These are phyloP conservation scores for Calonectria multiphialidica DNA, from an alignment of 2,329 filamentous ascomycete genomes.

Conservation along the genomic window DNA sequence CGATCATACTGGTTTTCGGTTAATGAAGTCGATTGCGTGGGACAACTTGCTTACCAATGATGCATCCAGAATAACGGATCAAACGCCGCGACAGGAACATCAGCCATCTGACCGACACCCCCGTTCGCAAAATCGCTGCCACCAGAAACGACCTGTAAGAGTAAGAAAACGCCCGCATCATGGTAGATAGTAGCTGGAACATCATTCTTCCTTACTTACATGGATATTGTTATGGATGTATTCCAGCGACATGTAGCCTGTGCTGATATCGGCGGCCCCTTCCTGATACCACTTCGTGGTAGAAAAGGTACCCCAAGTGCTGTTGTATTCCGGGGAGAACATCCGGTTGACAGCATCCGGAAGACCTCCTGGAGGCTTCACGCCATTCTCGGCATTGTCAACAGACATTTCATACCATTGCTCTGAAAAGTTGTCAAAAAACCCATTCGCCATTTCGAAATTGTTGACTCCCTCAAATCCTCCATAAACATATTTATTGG, in stretches of 20 bases:
- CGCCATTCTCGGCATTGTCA: background rate
- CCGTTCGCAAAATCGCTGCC: slow-evolving; percentile 42
- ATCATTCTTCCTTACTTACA: slow-evolving; percentile 15
- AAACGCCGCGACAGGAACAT: slow-evolving; percentile 68
- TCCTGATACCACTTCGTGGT: slow-evolving; percentile 14
- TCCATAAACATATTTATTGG: background rate
- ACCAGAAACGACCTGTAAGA: slow-evolving; percentile 8
- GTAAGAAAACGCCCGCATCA: background rate
- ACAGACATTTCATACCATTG: background rate
- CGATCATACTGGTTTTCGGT: slow-evolving; percentile 9
- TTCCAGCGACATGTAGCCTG: slow-evolving; percentile 46
- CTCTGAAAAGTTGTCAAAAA: background rate
- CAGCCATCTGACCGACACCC: slow-evolving; percentile 64
- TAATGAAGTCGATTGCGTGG: background rate
- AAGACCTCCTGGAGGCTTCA: slow-evolving; percentile 33
- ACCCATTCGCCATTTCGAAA: background rate
- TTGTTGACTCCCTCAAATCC: slow-evolving; percentile 20
- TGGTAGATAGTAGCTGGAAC: too few species aligned
- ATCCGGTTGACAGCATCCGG: slow-evolving; percentile 40
- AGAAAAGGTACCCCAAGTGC: slow-evolving; percentile 36
- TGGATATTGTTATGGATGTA: slow-evolving; percentile 56
- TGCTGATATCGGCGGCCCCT: background rate
- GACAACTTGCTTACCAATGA: slow-evolving; percentile 53
- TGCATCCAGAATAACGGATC: slow-evolving; percentile 76
- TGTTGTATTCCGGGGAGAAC: slow-evolving; percentile 38